Base-by-base conservation (phyloP, 306 rosid species). In the Cucurbita argyrosperma region DNA sequence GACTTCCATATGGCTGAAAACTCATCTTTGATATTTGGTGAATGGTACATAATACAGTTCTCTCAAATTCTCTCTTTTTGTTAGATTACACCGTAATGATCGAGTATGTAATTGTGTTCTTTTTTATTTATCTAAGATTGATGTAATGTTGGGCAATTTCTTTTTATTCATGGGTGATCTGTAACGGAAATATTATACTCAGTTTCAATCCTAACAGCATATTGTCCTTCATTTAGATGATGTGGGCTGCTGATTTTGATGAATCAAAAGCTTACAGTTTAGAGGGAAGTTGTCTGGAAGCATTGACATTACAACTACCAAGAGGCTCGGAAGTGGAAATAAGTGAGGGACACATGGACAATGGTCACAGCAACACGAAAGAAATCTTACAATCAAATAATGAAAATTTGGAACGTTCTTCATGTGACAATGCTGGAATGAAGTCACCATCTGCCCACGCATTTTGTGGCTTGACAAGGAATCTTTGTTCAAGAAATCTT, bases 201-300 rank as follows among this genome's bases (percentile, higher is more conserved):
- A 26, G 43, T 47, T 47, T 23, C 43, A 23, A 68, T 68, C 67
- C 49, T 75, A 66, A 46, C 64, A 64, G 80, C 76, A 45, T 67
- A n/a, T 79, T 71, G 62, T 81, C 30, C 43, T 72, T 19, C 68
- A 72, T 78, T 80, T 87, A 92, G 98, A 92, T 92, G 98, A 90
- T 92, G 87, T 92, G 98, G 98, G 96, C 98, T 16, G 90, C 98
- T 82, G 98, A 92, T 84, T 92, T 90, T 83, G 88, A 88, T 82
- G 96, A 88, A 82, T 88, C 92, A 61, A 62, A 82, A 78, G 83
- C 79, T 63, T 77, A 77, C 77, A 83, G 78, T 75, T 88, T 92
- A 65, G 90, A 87, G 76, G 84, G 79, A 74, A 86, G 79, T 74
- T 84, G 98, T 81, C 86, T 82, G 76, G 88, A 87, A 84, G 85